A percentile compares a stretch with the other conserved stretches of the same genome.
phyloP scores from a whole-genome alignment of 2,329 filamentous ascomycete species.

The Ophiostoma sp. region DNA sequence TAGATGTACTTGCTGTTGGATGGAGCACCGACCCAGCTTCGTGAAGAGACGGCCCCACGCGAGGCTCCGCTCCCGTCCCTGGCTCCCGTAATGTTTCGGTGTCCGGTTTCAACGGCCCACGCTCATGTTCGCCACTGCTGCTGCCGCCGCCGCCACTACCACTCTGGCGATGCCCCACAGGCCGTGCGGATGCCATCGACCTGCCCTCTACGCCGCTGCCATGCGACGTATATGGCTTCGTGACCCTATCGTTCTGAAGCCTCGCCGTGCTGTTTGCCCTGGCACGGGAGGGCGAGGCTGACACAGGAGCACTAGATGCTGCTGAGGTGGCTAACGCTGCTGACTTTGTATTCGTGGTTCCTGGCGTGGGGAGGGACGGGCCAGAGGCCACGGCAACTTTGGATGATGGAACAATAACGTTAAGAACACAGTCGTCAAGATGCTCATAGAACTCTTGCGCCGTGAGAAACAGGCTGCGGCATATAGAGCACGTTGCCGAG shows the following conservation, averaged over 20 bases:
- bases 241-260: neutral
- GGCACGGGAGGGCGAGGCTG: neutral
- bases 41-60: neutral
- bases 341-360: neutral
- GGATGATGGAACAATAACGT: constrained; percentile 61
- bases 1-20: neutral
- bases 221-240: neutral
- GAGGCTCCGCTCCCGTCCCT: neutral
- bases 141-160: neutral
- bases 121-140: neutral
- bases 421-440: constrained; percentile 70
- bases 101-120: neutral
- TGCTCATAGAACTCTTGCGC: constrained; percentile 99
- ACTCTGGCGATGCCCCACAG: neutral
- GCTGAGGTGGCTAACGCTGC: neutral
- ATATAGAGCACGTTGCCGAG: constrained; percentile 65
- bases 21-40: neutral
- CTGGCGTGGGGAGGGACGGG: neutral
- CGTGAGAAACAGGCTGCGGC: constrained; percentile 82
- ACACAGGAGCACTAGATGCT: neutral
- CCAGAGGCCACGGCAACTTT: constrained; percentile 48
- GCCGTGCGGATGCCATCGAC: neutral
- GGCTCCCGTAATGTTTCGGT: neutral
- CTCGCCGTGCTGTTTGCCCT: neutral
- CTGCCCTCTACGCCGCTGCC: neutral